These are phyloP conservation scores for Talaromyces sp. DNA, from an alignment of 2,329 filamentous ascomycete species.

Conservation along the genomic window DNA sequence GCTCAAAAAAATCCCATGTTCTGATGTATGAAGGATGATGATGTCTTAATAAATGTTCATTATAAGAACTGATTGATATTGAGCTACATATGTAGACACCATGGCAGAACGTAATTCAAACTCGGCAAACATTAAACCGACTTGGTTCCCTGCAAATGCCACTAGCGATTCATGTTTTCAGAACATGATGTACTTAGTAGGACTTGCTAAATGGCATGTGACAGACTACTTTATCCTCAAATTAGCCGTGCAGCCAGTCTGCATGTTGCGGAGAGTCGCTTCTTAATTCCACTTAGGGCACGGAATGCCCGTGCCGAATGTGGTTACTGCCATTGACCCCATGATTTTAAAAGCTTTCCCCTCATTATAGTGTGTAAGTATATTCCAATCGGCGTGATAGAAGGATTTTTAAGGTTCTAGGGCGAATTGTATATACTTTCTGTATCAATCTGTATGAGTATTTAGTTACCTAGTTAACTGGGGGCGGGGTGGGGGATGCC, in stretches of 20 bases:
- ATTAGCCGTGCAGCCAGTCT: not conserved
- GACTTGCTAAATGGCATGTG: not conserved
- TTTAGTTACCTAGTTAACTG: not conserved
- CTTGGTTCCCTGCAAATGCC: not conserved
- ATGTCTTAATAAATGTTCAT: not conserved
- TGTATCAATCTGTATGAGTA: not conserved
- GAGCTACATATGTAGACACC: not conserved
- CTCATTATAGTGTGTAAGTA: not conserved
- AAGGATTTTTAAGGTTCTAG: not conserved
- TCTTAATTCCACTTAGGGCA: not conserved
- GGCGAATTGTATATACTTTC: not conserved
- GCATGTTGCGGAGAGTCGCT: not conserved
- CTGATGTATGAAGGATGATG: not conserved
- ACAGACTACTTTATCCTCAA: not conserved
- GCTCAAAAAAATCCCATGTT: not conserved
- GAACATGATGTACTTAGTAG: not conserved
- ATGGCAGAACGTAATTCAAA: not conserved
- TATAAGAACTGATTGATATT: not conserved
- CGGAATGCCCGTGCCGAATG: not conserved
- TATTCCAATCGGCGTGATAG: not conserved
- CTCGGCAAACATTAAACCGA: not conserved
- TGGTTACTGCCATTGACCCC: not conserved
- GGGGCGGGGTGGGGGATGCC: not conserved
- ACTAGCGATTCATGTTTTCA: not conserved
- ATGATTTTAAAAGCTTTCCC: not conserved